Evolutionary conservation across 306 rosid genomes (phyloP).

Genomic region (Ormosia semicastrata): DNA sequence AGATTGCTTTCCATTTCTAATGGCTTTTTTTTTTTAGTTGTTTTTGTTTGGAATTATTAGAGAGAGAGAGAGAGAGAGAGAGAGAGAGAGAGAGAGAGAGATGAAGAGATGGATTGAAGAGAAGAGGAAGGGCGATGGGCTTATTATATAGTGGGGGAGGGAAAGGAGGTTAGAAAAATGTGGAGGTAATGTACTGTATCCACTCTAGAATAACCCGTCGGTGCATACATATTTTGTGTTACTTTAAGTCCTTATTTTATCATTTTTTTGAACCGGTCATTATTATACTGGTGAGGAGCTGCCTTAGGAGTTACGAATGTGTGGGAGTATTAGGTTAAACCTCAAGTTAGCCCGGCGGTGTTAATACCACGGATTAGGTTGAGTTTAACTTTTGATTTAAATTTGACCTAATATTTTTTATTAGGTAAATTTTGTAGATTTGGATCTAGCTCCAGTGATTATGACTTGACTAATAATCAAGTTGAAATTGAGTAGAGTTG

Average conservation of each 20-base stretch:
- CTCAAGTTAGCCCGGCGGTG: too few species aligned
- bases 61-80: constrained; percentile 31
- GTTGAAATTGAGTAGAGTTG: too few species aligned
- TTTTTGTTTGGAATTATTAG: background rate
- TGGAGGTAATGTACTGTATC: background rate
- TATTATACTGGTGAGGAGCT: background rate
- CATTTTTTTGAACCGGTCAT: background rate
- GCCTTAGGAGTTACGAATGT: background rate
- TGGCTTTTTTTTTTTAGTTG: background rate
- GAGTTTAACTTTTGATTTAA: too few species aligned
- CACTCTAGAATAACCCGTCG: background rate
- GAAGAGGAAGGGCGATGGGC: background rate
- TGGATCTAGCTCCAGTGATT: too few species aligned
- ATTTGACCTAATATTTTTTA: too few species aligned
- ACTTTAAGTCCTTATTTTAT: constrained; percentile 3
- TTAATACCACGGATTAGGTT: too few species aligned
- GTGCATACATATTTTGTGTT: constrained; percentile 10
- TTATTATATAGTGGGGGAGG: background rate
- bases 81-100: background rate
- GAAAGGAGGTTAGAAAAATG: background rate
- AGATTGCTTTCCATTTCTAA: constrained; percentile 46
- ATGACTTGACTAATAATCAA: too few species aligned
- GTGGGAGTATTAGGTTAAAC: too few species aligned
- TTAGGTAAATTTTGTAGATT: too few species aligned
- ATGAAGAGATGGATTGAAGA: background rate